phyloP scores from a whole-genome alignment of 2,329 filamentous ascomycete species.

The Sclerotinia trifoliorum region DNA sequence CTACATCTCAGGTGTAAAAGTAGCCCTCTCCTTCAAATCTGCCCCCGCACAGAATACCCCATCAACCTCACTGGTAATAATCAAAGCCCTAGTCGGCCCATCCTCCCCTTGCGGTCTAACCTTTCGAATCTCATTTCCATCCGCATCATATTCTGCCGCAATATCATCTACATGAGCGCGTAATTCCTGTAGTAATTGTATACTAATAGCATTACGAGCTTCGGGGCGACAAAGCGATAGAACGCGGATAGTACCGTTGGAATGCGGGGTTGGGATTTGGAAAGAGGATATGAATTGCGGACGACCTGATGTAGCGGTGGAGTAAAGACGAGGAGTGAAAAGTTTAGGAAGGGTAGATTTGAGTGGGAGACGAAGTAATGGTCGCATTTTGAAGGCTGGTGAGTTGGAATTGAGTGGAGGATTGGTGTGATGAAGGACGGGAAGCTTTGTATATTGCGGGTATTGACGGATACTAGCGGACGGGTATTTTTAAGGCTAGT shows the following conservation, averaged over 20 bases:
- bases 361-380: not conserved
- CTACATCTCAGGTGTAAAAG: constrained; percentile 76
- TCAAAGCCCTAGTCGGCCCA: constrained; percentile 71
- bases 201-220: constrained; percentile 89
- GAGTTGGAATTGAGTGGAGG: not conserved
- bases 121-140: constrained; percentile 53
- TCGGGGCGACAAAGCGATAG: constrained; percentile 82
- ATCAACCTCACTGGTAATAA: constrained; percentile 83
- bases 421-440: not conserved
- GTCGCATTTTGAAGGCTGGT: constrained; percentile 9
- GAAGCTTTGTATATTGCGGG: constrained; percentile 4
- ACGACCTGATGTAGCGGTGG: constrained; percentile 23
- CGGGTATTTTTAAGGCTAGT: not conserved
- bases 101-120: constrained; percentile 48
- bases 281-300: constrained; percentile 21
- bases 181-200: constrained; percentile 69
- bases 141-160: constrained; percentile 57
- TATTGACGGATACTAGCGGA: constrained; percentile 1
- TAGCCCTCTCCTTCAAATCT: constrained; percentile 83
- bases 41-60: constrained; percentile 90
- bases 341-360: constrained; percentile 24
- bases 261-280: constrained; percentile 16
- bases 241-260: constrained; percentile 74
- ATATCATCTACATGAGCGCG: constrained; percentile 71
- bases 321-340: constrained; percentile 18